Base-by-base conservation (phyloP, 2,329 filamentous ascomycete species). In the Penicillium expansum region DNA sequence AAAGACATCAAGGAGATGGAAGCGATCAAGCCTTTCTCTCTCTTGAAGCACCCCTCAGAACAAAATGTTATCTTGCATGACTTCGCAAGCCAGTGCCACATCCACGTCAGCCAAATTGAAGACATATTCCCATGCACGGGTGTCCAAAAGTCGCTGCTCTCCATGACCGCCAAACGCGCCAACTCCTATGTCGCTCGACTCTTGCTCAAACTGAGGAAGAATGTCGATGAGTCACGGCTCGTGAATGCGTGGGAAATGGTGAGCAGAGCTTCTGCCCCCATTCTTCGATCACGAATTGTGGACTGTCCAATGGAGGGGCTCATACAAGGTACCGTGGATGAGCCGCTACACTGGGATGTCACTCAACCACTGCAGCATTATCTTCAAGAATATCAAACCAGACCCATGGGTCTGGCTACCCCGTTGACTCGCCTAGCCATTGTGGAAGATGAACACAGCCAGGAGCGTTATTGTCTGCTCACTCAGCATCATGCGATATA, bases 401-500 rank as follows among this genome's bases (percentile, higher is more conserved):
- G 44, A 27, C 44, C 44, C n/a, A 47, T 47, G 44, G 44, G 44
- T n/a, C 29, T 47, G 1, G 44, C 18, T 8, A 47, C 44, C 7
- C 29, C 44, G 8, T 33, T 47, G 18, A 47, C 44, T 47, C 29
- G 44, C 5, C 44, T 47, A 16, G 44, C 14, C 7, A 47, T 47
- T 47, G 44, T 33, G 13, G 29, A 47, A 22, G 29, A 47, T 4
- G 29, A 47, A 16, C 4, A 7, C 13, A 32, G 11, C 18, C n/a
- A 33, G 8, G 44, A 47, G 5, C 18, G 13, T 5, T 47, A 47
- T 33, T 47, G 44, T 16, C 29, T 47, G n/a, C 18, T 47, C 14
- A 47, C 44, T 18, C 44, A 47, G 29, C 44, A 47, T 47, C 44
- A 47, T 32, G 44, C 44, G 29, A 33, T 47, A 32, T 47, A 47